These are phyloP conservation scores for Fagopyrum esculentum DNA, from an alignment of 148 eudicot species.

Conservation along the genomic window DNA sequence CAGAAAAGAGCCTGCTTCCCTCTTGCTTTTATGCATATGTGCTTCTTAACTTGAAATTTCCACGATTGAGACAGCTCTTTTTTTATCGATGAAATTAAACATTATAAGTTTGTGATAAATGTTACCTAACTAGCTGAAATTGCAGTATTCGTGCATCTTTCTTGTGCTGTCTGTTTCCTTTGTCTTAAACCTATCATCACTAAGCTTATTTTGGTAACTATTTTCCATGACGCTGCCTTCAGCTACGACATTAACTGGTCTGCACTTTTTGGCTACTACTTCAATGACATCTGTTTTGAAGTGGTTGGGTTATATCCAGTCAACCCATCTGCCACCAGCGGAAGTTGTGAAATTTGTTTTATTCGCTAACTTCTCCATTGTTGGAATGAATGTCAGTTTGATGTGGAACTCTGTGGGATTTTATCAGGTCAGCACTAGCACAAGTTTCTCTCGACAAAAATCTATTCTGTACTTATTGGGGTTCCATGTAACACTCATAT, in stretches of 20 bases:
- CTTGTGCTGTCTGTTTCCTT: neutral
- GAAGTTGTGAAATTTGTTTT: slow-evolving; percentile 61
- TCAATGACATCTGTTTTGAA: slow-evolving; percentile 48
- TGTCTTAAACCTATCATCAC: neutral
- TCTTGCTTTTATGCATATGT: neutral
- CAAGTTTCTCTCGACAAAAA: neutral
- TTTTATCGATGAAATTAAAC: neutral
- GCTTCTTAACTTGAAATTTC: neutral
- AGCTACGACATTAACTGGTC: slow-evolving; percentile 83
- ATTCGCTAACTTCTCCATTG: slow-evolving; percentile 76
- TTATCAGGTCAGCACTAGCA: slow-evolving; percentile 47
- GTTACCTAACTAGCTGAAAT: neutral
- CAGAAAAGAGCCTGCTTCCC: neutral
- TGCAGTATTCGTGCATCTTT: neutral
- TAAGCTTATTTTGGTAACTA: neutral
- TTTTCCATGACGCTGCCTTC: slow-evolving; percentile 15
- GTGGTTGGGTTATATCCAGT: slow-evolving; percentile 57
- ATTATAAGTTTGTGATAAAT: neutral
- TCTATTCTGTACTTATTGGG: neutral
- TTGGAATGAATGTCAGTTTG: slow-evolving; percentile 78
- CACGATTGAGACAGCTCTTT: neutral
- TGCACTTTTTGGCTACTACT: slow-evolving; percentile 70
- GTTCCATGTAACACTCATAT: neutral
- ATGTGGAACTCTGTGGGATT: slow-evolving; percentile 93
- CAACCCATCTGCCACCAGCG: slow-evolving; percentile 43